These are phyloP conservation scores for Annulohypoxylon maeteangense DNA, from an alignment of 495 filamentous ascomycete genomes.

Conservation along the genomic window DNA sequence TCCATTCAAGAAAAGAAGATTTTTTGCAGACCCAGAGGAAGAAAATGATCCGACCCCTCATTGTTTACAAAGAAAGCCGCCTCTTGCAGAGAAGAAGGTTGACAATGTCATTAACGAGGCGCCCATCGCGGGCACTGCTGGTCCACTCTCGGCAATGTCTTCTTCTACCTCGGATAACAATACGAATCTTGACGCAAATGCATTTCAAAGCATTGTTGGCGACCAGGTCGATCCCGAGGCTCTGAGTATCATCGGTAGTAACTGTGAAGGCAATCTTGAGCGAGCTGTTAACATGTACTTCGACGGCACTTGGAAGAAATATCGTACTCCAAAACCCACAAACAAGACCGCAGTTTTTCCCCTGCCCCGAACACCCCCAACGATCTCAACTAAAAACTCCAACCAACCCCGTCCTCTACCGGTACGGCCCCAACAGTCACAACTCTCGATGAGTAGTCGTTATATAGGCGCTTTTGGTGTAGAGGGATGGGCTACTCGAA, in stretches of 20 bases:
- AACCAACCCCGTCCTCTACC: slow-evolving; percentile 14
- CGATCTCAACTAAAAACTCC: slow-evolving; percentile 13
- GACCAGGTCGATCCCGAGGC: slow-evolving; percentile 65
- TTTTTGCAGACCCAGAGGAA: slow-evolving; percentile 73
- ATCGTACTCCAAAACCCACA: slow-evolving; percentile 27
- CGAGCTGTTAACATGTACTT: slow-evolving; percentile 86
- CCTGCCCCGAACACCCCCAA: slow-evolving; percentile 5
- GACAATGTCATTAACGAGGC: slow-evolving; percentile 19
- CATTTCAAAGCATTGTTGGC: slow-evolving; percentile 78
- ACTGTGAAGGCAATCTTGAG: slow-evolving; percentile 71
- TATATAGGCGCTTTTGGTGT: slow-evolving; percentile 95
- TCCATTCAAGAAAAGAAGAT: slow-evolving; percentile 82
- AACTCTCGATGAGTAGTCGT: slow-evolving; percentile 68
- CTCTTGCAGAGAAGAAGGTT: slow-evolving; percentile 39
- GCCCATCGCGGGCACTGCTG: not conserved
- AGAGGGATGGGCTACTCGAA: slow-evolving; percentile 91
- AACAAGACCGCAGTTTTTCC: slow-evolving; percentile 25
- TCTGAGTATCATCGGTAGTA: slow-evolving; percentile 63
- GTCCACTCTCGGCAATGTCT: not conserved
- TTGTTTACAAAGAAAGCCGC: slow-evolving; percentile 22
- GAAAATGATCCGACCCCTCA: slow-evolving; percentile 17
- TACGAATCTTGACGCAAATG: slow-evolving; percentile 70
- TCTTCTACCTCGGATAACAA: slow-evolving; percentile 17
- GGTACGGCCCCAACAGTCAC: slow-evolving; percentile 14
- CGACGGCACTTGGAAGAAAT: slow-evolving; percentile 88